Percentiles rank a stretch among this genome's conserved stretches.
Evolutionary conservation across 768 basidiomycete genomes (phyloP).

Genomic region (Termitomyces sp.): DNA sequence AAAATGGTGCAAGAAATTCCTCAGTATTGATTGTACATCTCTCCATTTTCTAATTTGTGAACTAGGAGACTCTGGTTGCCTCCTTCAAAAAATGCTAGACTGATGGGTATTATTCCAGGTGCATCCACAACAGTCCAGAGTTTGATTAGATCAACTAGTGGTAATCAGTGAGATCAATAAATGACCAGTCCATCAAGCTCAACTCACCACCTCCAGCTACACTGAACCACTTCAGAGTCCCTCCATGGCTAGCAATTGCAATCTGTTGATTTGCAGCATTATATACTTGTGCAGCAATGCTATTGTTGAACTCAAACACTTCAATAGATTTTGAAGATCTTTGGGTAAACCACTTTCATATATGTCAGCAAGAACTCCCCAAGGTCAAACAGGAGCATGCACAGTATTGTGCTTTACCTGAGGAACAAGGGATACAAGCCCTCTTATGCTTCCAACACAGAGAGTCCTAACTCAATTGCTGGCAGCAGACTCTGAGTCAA

Average conservation of each 20-base stretch:
- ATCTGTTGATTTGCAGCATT: too few relatives aligned
- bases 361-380: background rate
- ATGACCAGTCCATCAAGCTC: background rate
- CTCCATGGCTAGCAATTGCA: background rate
- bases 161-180: background rate
- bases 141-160: background rate
- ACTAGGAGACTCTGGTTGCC: constrained; percentile 7
- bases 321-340: background rate
- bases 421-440: too few relatives aligned
- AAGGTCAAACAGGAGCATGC: background rate
- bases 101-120: constrained; percentile 1
- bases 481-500: background rate
- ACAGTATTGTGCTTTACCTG: too few relatives aligned
- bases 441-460: background rate
- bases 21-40: constrained; percentile 4
- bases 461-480: too few relatives aligned
- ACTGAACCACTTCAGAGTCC: background rate
- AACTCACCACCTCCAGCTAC: background rate
- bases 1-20: background rate
- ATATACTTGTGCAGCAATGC: too few relatives aligned
- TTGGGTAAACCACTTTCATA: background rate
- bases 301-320: background rate
- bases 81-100: constrained; percentile 8
- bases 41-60: constrained; percentile 6
- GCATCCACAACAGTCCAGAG: constrained; percentile 1